Conservation (phyloP, 2,329 filamentous ascomycete species). For the Emergomyces orientalis region DNA sequence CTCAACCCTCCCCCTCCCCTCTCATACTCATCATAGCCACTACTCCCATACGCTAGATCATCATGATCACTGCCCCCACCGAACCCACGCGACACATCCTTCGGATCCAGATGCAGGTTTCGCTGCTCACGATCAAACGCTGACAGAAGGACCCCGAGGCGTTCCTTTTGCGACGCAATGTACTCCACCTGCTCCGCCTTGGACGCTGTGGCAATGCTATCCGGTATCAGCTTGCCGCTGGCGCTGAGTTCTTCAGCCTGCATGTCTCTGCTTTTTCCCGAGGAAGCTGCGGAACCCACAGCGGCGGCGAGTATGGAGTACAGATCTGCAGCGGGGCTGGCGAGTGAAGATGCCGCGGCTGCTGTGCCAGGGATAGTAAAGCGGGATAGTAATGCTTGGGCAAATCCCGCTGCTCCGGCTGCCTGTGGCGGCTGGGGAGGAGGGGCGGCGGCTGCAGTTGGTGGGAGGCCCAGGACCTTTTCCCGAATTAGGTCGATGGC, state of each 20-base stretch:
- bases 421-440: constrained; percentile 30
- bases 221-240: constrained; percentile 60
- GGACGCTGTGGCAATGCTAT: constrained; percentile 52
- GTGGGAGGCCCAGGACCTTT: constrained; percentile 67
- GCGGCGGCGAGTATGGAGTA: constrained; percentile 69
- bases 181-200: constrained; percentile 61
- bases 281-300: constrained; percentile 51
- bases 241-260: constrained; percentile 45
- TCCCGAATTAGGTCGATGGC: constrained; percentile 64
- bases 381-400: constrained; percentile 69
- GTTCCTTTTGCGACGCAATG: constrained; percentile 69
- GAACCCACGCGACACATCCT: background rate
- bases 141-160: constrained; percentile 61
- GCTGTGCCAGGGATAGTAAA: constrained; percentile 69
- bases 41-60: constrained; percentile 35
- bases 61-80: constrained; percentile 25
- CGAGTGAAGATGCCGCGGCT: constrained; percentile 41
- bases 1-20: constrained; percentile 41
- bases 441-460: constrained; percentile 43
- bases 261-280: constrained; percentile 27
- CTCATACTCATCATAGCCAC: constrained; percentile 22
- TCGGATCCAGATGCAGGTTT: constrained; percentile 38
- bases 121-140: constrained; percentile 72
- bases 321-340: constrained; percentile 52
- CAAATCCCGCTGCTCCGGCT: constrained; percentile 48